Conservation (phyloP, 2,329 filamentous ascomycete species). For the Penicillium decumbens region DNA sequence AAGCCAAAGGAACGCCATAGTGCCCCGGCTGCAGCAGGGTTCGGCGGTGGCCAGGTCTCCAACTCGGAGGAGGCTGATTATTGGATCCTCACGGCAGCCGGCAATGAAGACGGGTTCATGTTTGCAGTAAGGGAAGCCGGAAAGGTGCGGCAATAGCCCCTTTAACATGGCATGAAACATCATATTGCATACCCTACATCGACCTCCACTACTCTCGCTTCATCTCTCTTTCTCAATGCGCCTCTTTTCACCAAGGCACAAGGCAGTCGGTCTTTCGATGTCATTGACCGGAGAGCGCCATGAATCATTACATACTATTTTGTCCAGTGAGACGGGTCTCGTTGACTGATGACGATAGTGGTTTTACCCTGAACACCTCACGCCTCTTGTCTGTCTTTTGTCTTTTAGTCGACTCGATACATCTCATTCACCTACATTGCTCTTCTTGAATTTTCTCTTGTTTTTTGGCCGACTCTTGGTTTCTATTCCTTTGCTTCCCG, state of each 20-base stretch:
- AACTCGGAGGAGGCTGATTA: constrained; percentile 39
- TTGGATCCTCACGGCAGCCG: constrained; percentile 38
- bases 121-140: constrained; percentile 42
- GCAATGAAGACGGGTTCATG: constrained; percentile 43
- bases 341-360: constrained; percentile 10
- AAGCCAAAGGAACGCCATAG: constrained; percentile 36
- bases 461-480: constrained; percentile 3
- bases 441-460: constrained; percentile 2
- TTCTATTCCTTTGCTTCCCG: constrained; percentile 1
- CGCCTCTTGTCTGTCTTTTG: constrained; percentile 6
- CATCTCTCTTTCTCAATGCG: constrained; percentile 1
- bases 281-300: background rate
- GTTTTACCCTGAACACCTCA: background rate
- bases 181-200: background rate
- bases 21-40: constrained; percentile 33
- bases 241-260: background rate
- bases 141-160: constrained; percentile 30
- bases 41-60: constrained; percentile 34
- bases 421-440: constrained; percentile 5
- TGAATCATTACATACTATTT: background rate
- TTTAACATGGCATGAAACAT: background rate
- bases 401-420: constrained; percentile 8
- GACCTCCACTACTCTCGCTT: background rate
- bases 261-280: background rate
- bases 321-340: constrained; percentile 2